Conservation (phyloP, 1,284 basidiomycete genomes). For the Leccinum angustisporum region DNA sequence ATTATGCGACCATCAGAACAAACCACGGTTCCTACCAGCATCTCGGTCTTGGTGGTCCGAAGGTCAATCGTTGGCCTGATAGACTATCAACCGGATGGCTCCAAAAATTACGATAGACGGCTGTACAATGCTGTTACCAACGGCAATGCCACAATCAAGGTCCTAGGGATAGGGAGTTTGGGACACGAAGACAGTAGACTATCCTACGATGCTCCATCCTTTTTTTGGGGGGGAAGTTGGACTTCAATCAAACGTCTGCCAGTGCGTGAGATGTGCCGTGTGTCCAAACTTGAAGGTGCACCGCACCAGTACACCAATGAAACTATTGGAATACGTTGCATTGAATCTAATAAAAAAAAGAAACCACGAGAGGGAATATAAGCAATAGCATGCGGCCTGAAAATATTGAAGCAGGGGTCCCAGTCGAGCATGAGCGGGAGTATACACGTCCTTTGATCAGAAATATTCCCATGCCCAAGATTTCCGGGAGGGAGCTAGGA, state of each 20-base stretch:
- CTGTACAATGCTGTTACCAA: slow-evolving; percentile 10
- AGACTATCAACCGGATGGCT: neutral
- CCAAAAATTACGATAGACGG: slow-evolving; percentile 3
- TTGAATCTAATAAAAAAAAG: neutral
- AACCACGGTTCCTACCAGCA: slow-evolving; percentile 6
- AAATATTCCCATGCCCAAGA: neutral
- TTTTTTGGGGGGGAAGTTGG: neutral
- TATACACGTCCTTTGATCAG: neutral
- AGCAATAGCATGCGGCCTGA: slow-evolving; percentile 3
- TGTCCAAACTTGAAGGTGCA: neutral
- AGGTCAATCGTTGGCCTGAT: neutral
- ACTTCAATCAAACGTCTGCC: neutral
- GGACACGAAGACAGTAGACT: neutral
- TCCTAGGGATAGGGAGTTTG: neutral
- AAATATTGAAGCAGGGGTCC: neutral
- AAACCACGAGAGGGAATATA: neutral
- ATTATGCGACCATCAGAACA: neutral
- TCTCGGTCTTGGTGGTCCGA: slow-evolving; percentile 16
- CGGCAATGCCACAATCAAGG: slow-evolving; percentile 21
- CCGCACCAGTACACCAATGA: neutral
- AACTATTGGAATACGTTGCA: neutral
- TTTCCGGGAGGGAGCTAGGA: neutral
- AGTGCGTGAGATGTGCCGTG: neutral
- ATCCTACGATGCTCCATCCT: neutral
- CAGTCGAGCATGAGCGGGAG: neutral